These are phyloP conservation scores for Silene noctiflora DNA, from an alignment of 179 eudicot genomes.

Conservation along the genomic window DNA sequence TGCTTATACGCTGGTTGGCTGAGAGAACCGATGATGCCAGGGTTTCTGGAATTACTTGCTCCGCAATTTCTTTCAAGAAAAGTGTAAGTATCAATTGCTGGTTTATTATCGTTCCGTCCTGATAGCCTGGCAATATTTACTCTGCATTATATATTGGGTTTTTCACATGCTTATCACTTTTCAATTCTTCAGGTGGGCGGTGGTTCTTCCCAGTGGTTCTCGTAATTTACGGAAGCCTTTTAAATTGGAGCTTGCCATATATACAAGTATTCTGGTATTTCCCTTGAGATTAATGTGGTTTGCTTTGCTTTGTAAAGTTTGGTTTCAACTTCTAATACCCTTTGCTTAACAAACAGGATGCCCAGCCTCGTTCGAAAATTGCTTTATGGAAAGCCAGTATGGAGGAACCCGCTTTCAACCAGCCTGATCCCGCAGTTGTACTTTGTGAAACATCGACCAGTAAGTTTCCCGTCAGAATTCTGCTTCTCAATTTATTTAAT, in stretches of 20 bases:
- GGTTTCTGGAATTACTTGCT: constrained; percentile 76
- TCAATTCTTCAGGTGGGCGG: constrained; percentile 62
- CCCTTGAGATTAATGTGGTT: neutral
- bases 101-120: neutral
- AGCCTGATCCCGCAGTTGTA: constrained; percentile 69
- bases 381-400: constrained; percentile 85
- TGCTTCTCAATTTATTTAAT: constrained; percentile 1
- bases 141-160: neutral
- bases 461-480: constrained; percentile 35
- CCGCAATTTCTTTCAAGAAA: constrained; percentile 80
- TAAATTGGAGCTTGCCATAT: constrained; percentile 91
- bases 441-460: constrained; percentile 62
- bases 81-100: constrained; percentile 57
- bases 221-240: constrained; percentile 68
- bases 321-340: neutral
- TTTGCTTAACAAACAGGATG: constrained; percentile 49
- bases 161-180: neutral
- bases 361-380: constrained; percentile 73
- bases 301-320: neutral
- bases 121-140: neutral
- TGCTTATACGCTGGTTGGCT: constrained; percentile 96
- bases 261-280: constrained; percentile 61
- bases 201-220: constrained; percentile 76
- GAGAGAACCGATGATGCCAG: constrained; percentile 77
- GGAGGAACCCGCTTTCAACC: constrained; percentile 73